Percentiles rank a stretch among this genome's conserved stretches.
phyloP scores from a whole-genome alignment of 768 basidiomycete species.

The Boletus reticulatus region DNA sequence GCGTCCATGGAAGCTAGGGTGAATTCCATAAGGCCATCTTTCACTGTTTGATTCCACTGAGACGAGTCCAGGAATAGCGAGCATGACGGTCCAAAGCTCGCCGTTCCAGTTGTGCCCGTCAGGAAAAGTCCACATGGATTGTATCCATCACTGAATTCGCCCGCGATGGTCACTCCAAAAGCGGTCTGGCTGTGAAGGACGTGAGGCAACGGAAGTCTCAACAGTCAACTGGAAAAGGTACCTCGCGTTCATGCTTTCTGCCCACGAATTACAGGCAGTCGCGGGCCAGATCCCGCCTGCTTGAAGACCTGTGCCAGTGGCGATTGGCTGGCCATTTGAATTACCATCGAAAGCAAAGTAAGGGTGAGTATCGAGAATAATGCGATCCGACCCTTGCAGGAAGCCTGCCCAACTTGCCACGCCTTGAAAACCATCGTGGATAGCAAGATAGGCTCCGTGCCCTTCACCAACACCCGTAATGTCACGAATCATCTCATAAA shows the following conservation, averaged over 20 bases:
- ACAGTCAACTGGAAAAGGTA: slow-evolving; percentile 15
- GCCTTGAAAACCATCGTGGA: slow-evolving; percentile 64
- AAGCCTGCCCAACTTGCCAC: slow-evolving; percentile 46
- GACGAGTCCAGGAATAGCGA: slow-evolving; percentile 47
- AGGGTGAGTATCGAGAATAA: slow-evolving; percentile 64
- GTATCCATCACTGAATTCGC: slow-evolving; percentile 71
- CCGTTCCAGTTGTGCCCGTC: slow-evolving; percentile 32
- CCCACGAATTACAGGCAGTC: slow-evolving; percentile 60
- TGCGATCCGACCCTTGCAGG: slow-evolving; percentile 57
- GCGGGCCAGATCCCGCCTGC: slow-evolving; percentile 47
- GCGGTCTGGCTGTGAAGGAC: slow-evolving; percentile 36
- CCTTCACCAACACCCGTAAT: slow-evolving; percentile 76
- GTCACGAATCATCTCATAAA: slow-evolving; percentile 61
- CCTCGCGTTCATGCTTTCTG: slow-evolving; percentile 46
- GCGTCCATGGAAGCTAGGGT: slow-evolving; percentile 64
- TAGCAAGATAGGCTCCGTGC: slow-evolving; percentile 50
- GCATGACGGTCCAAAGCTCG: slow-evolving; percentile 34
- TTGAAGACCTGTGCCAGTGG: slow-evolving; percentile 28
- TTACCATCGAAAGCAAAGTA: slow-evolving; percentile 60
- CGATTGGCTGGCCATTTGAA: slow-evolving; percentile 34
- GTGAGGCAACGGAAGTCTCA: not conserved
- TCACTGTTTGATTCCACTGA: slow-evolving; percentile 51
- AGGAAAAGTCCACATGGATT: slow-evolving; percentile 64
- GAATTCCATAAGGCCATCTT: slow-evolving; percentile 50
- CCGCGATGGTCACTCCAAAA: slow-evolving; percentile 72